Conservation (phyloP, 2,329 filamentous ascomycete genomes). For the Pseudogymnoascus sp. region DNA sequence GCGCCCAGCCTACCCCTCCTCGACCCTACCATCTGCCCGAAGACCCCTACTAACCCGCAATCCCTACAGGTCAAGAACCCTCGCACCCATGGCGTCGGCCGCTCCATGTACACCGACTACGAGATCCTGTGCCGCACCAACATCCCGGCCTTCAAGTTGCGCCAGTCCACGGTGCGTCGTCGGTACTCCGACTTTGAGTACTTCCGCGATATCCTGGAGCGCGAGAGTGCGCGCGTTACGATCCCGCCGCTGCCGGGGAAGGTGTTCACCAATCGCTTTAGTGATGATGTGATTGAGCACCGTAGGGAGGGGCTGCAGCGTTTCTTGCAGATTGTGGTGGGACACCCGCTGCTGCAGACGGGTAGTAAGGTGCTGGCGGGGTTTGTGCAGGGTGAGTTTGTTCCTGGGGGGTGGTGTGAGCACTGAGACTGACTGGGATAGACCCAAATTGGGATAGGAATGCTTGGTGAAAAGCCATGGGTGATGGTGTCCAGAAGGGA, state of each 20-base stretch:
- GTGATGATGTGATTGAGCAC: slow-evolving; percentile 96
- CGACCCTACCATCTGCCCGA: background rate
- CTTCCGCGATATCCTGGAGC: slow-evolving; percentile 95
- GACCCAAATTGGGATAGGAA: slow-evolving; percentile 88
- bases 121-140: slow-evolving; percentile 97
- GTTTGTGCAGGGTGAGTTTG: slow-evolving; percentile 80
- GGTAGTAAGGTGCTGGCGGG: slow-evolving; percentile 93
- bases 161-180: slow-evolving; percentile 76
- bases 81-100: slow-evolving; percentile 86
- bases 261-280: slow-evolving; percentile 96
- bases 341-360: slow-evolving; percentile 92
- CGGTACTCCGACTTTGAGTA: slow-evolving; percentile 98
- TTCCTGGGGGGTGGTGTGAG: background rate
- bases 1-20: slow-evolving; percentile 21
- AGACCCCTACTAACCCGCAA: slow-evolving; percentile 8
- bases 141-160: slow-evolving; percentile 97
- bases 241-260: slow-evolving; percentile 95
- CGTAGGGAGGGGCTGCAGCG: slow-evolving; percentile 83
- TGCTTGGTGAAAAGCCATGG: slow-evolving; percentile 57
- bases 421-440: slow-evolving; percentile 26
- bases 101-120: slow-evolving; percentile 97
- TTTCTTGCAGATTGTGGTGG: slow-evolving; percentile 95
- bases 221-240: slow-evolving; percentile 86
- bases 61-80: slow-evolving; percentile 73
- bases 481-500: slow-evolving; percentile 13